Evolutionary conservation across 768 basidiomycete genomes (phyloP), one percentile per base, ranked within the genome.

Genomic region (Infundibulicybe gibba): DNA sequence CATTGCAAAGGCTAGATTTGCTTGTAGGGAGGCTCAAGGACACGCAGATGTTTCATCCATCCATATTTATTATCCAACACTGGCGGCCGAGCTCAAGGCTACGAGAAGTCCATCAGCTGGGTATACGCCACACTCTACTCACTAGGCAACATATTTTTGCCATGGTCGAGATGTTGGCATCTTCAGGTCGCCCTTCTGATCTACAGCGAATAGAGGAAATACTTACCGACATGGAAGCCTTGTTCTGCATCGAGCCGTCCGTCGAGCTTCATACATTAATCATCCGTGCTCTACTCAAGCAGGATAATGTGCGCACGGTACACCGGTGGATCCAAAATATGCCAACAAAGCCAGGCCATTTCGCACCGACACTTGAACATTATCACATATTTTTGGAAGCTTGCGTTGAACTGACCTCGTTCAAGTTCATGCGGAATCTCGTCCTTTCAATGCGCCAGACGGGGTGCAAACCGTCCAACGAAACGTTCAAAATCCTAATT

Each of bases 251-350:
- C 51, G 47, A 61, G 5, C 68, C 77, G 37, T 72, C 72, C 15
- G 58, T 63, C n/a, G 69, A 74, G 41, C 61, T 76, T 38, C 77
- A 83, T 61, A 71, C 65, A 37, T 61, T 66, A 21, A 70, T 85
- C 45, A 51, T 84, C 35, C 69, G 70, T 14, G 72, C 68, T 10
- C 61, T 86, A n/a, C 58, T 76, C 9, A 59, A 69, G 39, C 64
- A 67, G 40, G 73, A 73, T 1, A 71, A 78, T 45, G 43, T 64
- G 6, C 65, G 67, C 41, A 67, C 74, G 11, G 71, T 77, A 33
- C 56, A 71, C 20, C 61, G 69, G 17, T 83, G 84, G 76, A 62
- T 88, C 2, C 55, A 54, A 38, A 66, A 66, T n/a, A 82, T 86
- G 73, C 68, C 75, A 12, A 62, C 62, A 19, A 74, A 74, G 42